Percentiles rank a stretch among this genome's conserved stretches.
phyloP scores from a whole-genome alignment of 2,329 filamentous ascomycete species.

The Arthrobotrys entomopaga region DNA sequence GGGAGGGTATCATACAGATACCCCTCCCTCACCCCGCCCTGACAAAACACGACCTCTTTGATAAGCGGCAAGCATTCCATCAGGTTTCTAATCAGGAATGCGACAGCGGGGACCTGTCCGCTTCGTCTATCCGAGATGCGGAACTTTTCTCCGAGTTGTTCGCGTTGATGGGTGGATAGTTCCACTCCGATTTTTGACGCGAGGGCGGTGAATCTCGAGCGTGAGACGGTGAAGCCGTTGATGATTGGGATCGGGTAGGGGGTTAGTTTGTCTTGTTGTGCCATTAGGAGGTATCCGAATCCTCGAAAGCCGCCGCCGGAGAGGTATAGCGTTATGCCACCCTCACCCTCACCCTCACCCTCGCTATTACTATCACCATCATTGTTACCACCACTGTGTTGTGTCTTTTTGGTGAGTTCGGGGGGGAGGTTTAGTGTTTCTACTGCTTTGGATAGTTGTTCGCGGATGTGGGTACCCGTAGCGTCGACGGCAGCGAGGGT shows the following conservation, averaged over 20 bases:
- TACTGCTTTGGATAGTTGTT: conserved; percentile 72
- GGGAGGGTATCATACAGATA: conserved; percentile 78
- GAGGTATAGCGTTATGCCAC: conserved; percentile 78
- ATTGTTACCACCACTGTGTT: too few species aligned
- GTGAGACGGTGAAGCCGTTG: conserved; percentile 77
- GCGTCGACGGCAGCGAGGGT: conserved; percentile 65
- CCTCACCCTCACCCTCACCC: conserved; percentile 63
- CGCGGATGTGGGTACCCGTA: conserved; percentile 68
- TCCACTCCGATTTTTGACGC: conserved; percentile 59
- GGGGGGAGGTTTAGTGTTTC: conserved; percentile 68
- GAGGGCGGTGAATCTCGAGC: conserved; percentile 68
- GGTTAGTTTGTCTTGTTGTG: conserved; percentile 73
- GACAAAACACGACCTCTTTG: conserved; percentile 81
- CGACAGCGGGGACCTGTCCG: conserved; percentile 83
- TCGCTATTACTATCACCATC: too few species aligned
- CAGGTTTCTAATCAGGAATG: conserved; percentile 80
- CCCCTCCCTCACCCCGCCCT: conserved; percentile 87
- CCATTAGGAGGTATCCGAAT: conserved; percentile 90
- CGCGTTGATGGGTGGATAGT: conserved; percentile 38
- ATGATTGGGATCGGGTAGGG: conserved; percentile 87
- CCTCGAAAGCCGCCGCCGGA: conserved; percentile 91
- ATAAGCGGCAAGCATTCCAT: conserved; percentile 75
- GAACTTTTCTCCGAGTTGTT: conserved; percentile 65
- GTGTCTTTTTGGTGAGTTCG: conserved; percentile 64
- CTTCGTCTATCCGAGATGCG: conserved; percentile 83